Percentiles rank a stretch among this genome's conserved stretches.
phyloP scores from a whole-genome alignment of 768 basidiomycete genomes.

The Boletus vinaceobasis region DNA sequence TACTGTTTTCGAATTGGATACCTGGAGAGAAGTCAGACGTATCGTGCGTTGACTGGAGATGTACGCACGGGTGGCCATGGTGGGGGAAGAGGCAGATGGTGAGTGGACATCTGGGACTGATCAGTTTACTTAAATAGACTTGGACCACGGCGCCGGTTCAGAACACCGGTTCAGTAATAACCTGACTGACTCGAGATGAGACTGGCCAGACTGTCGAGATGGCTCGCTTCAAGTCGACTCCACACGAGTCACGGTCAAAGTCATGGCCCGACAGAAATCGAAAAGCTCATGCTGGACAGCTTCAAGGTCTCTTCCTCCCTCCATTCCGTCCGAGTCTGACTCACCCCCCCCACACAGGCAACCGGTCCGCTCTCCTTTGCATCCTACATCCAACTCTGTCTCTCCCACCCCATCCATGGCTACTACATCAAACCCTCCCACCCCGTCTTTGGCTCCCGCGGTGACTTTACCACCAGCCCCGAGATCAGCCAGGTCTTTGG shows the following conservation, averaged over 20 bases:
- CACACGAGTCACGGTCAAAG: background rate
- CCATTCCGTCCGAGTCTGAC: background rate
- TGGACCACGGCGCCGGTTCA: too few species aligned
- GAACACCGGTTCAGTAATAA: too few species aligned
- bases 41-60: background rate
- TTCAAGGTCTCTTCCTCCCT: conserved; percentile 52
- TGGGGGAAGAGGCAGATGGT: conserved; percentile 3
- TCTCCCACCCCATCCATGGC: conserved; percentile 85
- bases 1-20: conserved; percentile 90
- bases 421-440: conserved; percentile 82
- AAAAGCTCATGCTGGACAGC: conserved; percentile 65
- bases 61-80: conserved; percentile 67
- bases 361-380: conserved; percentile 88
- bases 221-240: conserved; percentile 1
- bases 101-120: background rate
- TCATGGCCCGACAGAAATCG: conserved; percentile 41
- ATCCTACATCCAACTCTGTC: conserved; percentile 88
- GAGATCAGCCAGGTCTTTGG: conserved; percentile 97
- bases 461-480: conserved; percentile 95
- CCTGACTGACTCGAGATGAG: conserved; percentile 13
- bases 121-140: background rate
- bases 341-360: conserved; percentile 38
- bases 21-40: conserved; percentile 41
- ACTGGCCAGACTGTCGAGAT: background rate
- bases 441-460: conserved; percentile 77